A percentile compares a stretch with the other conserved stretches of the same genome.
These are phyloP conservation scores for Fusarium miscanthi DNA, from an alignment of 2,329 filamentous ascomycete species.

Conservation along the genomic window DNA sequence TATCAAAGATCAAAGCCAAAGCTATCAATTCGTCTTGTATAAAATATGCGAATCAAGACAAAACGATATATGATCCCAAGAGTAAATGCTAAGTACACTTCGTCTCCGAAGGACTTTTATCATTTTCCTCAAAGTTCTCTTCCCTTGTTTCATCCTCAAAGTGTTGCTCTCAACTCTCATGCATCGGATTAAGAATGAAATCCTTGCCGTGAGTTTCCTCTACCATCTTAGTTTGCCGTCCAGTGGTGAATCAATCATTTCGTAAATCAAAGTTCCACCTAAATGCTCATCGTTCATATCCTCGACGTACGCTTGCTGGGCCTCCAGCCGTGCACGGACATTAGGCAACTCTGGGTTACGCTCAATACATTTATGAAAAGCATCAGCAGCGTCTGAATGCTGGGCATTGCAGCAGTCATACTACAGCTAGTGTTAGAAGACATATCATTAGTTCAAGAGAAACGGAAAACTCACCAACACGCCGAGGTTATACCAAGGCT, in stretches of 20 bases:
- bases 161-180: background rate
- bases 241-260: background rate
- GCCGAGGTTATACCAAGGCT: background rate
- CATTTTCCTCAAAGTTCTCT: background rate
- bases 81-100: background rate
- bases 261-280: background rate
- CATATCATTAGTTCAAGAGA: accelerated
- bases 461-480: background rate
- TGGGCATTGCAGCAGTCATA: background rate
- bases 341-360: background rate
- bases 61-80: background rate
- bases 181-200: background rate
- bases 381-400: background rate
- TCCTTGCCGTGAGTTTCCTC: background rate
- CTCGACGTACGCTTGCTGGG: background rate
- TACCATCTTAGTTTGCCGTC: background rate
- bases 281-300: background rate
- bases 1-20: too few relatives aligned
- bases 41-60: background rate
- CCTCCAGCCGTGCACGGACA: background rate
- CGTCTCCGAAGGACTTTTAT: background rate
- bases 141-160: background rate
- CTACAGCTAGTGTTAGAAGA: background rate
- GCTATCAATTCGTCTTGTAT: background rate
- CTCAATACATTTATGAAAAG: background rate